phyloP scores from a whole-genome alignment of 2,329 filamentous ascomycete genomes.

The Simplicillium sp. region DNA sequence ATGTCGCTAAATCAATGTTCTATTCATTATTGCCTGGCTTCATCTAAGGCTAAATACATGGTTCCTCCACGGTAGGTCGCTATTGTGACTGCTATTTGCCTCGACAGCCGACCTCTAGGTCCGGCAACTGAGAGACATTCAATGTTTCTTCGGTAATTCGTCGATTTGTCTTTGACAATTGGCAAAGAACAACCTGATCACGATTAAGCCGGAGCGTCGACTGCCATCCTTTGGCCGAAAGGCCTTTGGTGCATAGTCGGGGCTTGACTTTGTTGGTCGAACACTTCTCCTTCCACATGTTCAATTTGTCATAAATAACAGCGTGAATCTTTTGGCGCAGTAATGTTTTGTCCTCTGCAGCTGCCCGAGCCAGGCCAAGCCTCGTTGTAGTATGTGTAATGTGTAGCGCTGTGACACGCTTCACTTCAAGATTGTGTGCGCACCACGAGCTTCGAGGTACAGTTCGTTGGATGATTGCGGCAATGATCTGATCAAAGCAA shows the following conservation, averaged over 20 bases:
- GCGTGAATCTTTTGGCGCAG: background rate
- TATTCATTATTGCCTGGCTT: too few species aligned
- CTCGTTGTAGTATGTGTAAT: too few species aligned
- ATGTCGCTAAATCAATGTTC: too few species aligned
- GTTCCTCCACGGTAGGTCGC: too few species aligned
- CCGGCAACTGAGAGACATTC: slow-evolving; percentile 52
- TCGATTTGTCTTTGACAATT: slow-evolving; percentile 57
- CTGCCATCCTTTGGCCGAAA: slow-evolving; percentile 74
- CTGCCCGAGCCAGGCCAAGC: background rate
- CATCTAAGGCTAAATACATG: too few species aligned
- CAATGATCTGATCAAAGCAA: slow-evolving; percentile 69
- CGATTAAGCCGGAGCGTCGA: slow-evolving; percentile 99
- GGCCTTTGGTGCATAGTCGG: slow-evolving; percentile 75
- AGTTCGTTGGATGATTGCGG: slow-evolving; percentile 77
- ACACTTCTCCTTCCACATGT: slow-evolving; percentile 36
- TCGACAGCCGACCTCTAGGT: slow-evolving; percentile 43
- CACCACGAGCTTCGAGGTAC: slow-evolving; percentile 81
- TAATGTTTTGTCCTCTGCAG: background rate
- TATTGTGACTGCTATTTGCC: slow-evolving; percentile 24
- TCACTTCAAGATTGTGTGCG: slow-evolving; percentile 88
- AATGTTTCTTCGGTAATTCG: slow-evolving; percentile 75
- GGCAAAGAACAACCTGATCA: slow-evolving; percentile 75
- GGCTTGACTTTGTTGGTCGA: slow-evolving; percentile 92
- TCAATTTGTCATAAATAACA: too few species aligned
- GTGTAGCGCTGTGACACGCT: too few species aligned